Base-by-base conservation (phyloP, 2,329 filamentous ascomycete genomes). In the Penicillium sp. region DNA sequence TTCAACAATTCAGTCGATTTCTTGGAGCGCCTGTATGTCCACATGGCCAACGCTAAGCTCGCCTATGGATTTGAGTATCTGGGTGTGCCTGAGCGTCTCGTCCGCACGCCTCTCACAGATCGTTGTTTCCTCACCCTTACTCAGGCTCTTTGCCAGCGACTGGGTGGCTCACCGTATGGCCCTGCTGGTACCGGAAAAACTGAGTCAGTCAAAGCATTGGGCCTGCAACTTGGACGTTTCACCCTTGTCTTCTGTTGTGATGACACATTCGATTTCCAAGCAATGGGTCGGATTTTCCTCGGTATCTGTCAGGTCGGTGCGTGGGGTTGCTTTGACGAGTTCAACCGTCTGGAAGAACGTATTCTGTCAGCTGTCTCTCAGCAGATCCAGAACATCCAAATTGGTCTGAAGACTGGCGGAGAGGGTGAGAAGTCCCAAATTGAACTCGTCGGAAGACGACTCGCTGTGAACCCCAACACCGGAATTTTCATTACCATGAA, bases 401-500 rank as follows among this genome's bases (percentile, higher is more conserved):
- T 97, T 61, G 94, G 95, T 55, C 81, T 99, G 53, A 92, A 92
- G 72, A 91, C 93, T 72, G 88, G 89, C 34, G 88, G 80, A 8
- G 86, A 91, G 53, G 90, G 97, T 66, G 85, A 89, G 7, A 91
- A 90, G 71, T 82, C 91, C 2, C 89, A 97, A 71, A 97, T 99
- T 65, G 94, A 99, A 73, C 81, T 99, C 20, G 89, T 97, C 52
- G 93, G 93, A 47, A 89, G 94, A 53, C 92, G 95, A 65, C 82
- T 99, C 46, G 85, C 83, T 61, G 94, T 99, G 64, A 95, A 96
- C 69, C 82, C 84, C 59, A 96, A 97, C 72, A 97, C 95, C 49
- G 94, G 94, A 66, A 94, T 99, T 72, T 99, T 99, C 80, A 99
- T 99, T 73, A 99, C 94, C 38, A 99, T 99, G 95, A 99, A 99